Evolutionary conservation across 108 stramenopile genomes (phyloP).

Genomic region (Skeletonema marinoi): DNA sequence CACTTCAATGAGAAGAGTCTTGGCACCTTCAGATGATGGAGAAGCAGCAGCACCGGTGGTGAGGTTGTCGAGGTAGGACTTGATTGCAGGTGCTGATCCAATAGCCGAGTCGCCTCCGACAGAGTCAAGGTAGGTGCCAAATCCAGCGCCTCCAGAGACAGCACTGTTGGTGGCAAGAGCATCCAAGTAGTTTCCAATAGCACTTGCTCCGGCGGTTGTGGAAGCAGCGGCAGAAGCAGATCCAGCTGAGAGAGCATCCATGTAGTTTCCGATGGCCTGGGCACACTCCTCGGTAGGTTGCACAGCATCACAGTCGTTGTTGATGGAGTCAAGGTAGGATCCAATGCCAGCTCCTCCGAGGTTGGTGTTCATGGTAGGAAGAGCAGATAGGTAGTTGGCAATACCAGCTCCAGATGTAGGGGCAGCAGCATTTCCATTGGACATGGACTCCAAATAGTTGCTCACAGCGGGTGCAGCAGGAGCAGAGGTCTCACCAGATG

Average conservation of each 20-base stretch:
- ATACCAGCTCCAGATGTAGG: not conserved
- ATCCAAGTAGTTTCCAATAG: slow-evolving; percentile 42
- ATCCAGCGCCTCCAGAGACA: slow-evolving; percentile 3
- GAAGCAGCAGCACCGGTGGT: not conserved
- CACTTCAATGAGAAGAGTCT: not conserved
- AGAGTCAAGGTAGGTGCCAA: not conserved
- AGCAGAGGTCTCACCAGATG: not conserved
- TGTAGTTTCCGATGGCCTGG: slow-evolving; percentile 27
- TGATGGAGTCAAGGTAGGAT: slow-evolving; percentile 37
- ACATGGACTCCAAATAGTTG: not conserved
- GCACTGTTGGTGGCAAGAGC: slow-evolving; percentile 24
- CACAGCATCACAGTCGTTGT: slow-evolving; percentile 19
- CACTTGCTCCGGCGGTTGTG: slow-evolving; percentile 5
- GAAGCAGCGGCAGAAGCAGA: slow-evolving; percentile 9
- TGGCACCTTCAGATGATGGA: not conserved
- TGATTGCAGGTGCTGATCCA: not conserved
- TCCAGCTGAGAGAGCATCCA: slow-evolving; percentile 27
- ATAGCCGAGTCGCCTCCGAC: not conserved
- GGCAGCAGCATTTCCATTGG: not conserved
- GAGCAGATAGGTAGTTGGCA: slow-evolving; percentile 8
- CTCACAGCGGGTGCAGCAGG: not conserved
- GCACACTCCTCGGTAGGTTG: slow-evolving; percentile 36
- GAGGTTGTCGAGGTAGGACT: slow-evolving; percentile 6
- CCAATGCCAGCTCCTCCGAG: slow-evolving; percentile 20
- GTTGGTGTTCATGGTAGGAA: not conserved